Conservation (phyloP, 2,329 filamentous ascomycete genomes). For the Aureobasidium vineae region DNA sequence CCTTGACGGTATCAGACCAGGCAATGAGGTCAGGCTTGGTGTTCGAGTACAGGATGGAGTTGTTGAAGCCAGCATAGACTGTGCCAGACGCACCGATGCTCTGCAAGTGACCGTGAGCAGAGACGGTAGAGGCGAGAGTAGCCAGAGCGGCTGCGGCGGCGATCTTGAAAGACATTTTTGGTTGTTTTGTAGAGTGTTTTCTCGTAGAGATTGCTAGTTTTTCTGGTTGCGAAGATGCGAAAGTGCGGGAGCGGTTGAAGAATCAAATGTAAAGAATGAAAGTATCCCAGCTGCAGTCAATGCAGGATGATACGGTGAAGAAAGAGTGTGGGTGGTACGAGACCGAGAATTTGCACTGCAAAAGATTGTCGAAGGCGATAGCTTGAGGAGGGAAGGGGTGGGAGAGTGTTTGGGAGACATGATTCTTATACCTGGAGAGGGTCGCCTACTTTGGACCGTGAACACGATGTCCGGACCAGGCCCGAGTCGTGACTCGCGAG, state of each 20-base stretch:
- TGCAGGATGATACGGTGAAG: conserved; percentile 25
- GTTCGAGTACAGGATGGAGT: conserved; percentile 42
- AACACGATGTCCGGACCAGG: conserved; percentile 4
- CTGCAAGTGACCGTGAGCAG: conserved; percentile 49
- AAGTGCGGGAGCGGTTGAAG: conserved; percentile 7
- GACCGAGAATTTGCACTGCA: conserved; percentile 25
- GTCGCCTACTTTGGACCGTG: background rate
- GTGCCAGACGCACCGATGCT: conserved; percentile 50
- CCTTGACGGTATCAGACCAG: conserved; percentile 53
- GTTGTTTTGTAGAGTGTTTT: conserved; percentile 14
- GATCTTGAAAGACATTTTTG: conserved; percentile 34
- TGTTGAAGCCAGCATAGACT: conserved; percentile 47
- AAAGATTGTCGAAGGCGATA: conserved; percentile 22
- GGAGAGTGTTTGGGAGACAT: conserved; percentile 9
- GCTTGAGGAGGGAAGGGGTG: conserved; percentile 5
- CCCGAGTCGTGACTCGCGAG: background rate
- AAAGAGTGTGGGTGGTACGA: conserved; percentile 26
- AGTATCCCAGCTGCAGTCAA: conserved; percentile 27
- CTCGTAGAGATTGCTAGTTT: conserved; percentile 16
- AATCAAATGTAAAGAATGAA: conserved; percentile 15
- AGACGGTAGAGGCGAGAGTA: conserved; percentile 41
- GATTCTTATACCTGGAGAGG: conserved; percentile 13
- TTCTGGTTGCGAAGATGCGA: conserved; percentile 15
- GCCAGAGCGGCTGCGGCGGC: conserved; percentile 34
- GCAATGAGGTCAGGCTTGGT: conserved; percentile 47